These are phyloP conservation scores for Hericium rajendrae DNA, from an alignment of 768 basidiomycete genomes.

Conservation along the genomic window DNA sequence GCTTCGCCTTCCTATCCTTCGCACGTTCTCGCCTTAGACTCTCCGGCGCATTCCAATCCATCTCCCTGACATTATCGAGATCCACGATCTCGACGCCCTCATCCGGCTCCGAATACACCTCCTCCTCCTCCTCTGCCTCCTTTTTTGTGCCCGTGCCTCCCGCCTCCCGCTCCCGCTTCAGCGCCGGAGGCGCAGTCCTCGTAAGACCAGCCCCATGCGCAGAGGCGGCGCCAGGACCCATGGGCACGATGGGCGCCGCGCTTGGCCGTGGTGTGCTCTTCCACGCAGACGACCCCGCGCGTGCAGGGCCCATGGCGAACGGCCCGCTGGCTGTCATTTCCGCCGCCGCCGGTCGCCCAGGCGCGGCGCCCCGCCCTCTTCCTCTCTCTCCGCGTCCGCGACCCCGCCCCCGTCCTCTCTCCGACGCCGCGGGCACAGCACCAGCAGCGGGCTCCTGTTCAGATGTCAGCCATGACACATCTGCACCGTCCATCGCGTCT, in stretches of 20 bases:
- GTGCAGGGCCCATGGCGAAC: conserved; percentile 77
- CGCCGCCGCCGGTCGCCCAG: conserved; percentile 36
- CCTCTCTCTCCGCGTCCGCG: conserved; percentile 37
- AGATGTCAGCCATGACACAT: neutral
- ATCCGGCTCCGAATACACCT: conserved; percentile 79
- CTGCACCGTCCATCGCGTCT: neutral
- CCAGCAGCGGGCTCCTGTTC: conserved; percentile 39
- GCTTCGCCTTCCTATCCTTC: conserved; percentile 26
- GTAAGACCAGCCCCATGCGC: conserved; percentile 42
- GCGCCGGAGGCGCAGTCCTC: conserved; percentile 37
- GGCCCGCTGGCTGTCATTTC: conserved; percentile 85
- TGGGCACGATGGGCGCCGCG: conserved; percentile 40
- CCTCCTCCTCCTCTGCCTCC: conserved; percentile 39
- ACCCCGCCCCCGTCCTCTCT: conserved; percentile 34
- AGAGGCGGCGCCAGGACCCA: conserved; percentile 26
- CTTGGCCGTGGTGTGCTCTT: conserved; percentile 45
- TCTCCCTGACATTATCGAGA: conserved; percentile 62
- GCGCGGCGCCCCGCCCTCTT: conserved; percentile 29
- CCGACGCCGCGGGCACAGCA: conserved; percentile 24
- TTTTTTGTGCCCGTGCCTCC: conserved; percentile 18
- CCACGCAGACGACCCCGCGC: conserved; percentile 48
- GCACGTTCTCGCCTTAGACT: conserved; percentile 44
- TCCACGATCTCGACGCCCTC: conserved; percentile 83
- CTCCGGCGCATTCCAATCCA: conserved; percentile 90
- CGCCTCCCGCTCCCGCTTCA: conserved; percentile 29